Base-by-base conservation (phyloP, 768 basidiomycete species). In the Thelephora ganbajun region DNA sequence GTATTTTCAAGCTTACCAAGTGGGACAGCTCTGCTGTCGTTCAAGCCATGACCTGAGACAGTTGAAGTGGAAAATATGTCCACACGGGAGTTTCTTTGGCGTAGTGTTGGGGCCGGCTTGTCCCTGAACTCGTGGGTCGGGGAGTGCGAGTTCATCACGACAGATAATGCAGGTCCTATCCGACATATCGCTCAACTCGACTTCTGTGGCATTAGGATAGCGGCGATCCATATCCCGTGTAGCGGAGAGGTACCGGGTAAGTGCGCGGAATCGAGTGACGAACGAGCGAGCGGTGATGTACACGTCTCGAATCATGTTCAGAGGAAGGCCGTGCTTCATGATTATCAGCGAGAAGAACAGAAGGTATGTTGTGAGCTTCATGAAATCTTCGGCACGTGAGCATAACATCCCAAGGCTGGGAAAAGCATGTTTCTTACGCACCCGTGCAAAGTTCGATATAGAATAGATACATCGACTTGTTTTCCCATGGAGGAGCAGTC, bases 121-220 rank as follows among this genome's bases (percentile, higher is more conserved):
- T 41, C 20, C 41, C 44, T 43, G 49, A 26, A 45, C 56, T 37
- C 52, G 57, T 42, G 55, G 51, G 47, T 54, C 55, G 53, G 49
- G 69, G 35, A 71, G 62, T 46, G 69, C 59, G 92, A 99, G 90
- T 59, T 98, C 96, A 63, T 99, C 96, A 11, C 96, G 77, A 58
- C 96, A 99, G 53, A 99, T 97, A 56, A 99, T 98, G 59, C 96
- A 99, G 2, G 91, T 97, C 49, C 77, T 77, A 63, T 98, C 96
- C 45, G 76, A 80, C 77, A 83, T 83, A 2, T 73, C 69, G 9
- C 71, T 63, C 63, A 98, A 69, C 62, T 98, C 94, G 53, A 80
- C 86, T 55, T 77, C 74, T 3, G 89, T 87, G 36, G 90, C 93
- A 57, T 94, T 82, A 4, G 96, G 92, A 63, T 97, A 98, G 35